These are phyloP conservation scores for Exophiala aquamarina DNA, from an alignment of 2,329 filamentous ascomycete genomes.

Conservation along the genomic window DNA sequence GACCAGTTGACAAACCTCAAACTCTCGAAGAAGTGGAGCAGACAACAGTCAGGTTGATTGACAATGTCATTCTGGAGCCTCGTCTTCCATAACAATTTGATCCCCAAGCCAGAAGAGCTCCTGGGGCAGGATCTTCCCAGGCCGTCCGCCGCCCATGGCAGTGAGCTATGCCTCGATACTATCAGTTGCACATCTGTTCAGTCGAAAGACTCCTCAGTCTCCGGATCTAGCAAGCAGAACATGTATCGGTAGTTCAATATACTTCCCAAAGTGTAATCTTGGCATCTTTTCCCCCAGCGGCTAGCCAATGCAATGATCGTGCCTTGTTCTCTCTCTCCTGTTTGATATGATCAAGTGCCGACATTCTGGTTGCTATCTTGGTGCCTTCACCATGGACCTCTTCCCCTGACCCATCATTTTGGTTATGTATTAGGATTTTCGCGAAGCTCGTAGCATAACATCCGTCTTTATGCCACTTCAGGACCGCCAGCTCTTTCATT, in stretches of 20 bases:
- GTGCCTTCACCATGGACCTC: conserved; percentile 5
- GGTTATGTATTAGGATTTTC: conserved; percentile 30
- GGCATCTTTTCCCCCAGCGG: conserved; percentile 88
- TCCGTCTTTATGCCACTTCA: conserved; percentile 92
- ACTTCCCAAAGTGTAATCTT: conserved; percentile 96
- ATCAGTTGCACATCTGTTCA: no score
- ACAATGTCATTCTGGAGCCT: conserved; percentile 75
- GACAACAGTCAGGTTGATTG: conserved; percentile 82
- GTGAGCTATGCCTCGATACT: no score
- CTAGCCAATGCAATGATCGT: conserved; percentile 79
- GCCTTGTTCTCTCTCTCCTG: conserved; percentile 64
- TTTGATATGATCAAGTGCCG: conserved; percentile 53
- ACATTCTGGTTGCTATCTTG: conserved; percentile 6
- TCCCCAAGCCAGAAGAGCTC: no score
- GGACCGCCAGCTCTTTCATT: conserved; percentile 82
- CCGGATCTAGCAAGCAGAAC: no score
- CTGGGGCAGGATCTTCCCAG: no score
- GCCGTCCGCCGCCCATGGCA: no score
- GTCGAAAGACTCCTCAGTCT: no score
- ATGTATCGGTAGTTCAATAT: no score
- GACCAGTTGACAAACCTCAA: conserved; percentile 70
- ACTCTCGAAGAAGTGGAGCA: conserved; percentile 76
- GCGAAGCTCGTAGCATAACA: conserved; percentile 80
- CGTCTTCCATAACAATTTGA: no score
- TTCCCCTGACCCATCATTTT: background rate